Percentiles rank a stretch among this genome's conserved stretches.
Conservation (phyloP, 305 asterid species). For the Fraxinus velutina region DNA sequence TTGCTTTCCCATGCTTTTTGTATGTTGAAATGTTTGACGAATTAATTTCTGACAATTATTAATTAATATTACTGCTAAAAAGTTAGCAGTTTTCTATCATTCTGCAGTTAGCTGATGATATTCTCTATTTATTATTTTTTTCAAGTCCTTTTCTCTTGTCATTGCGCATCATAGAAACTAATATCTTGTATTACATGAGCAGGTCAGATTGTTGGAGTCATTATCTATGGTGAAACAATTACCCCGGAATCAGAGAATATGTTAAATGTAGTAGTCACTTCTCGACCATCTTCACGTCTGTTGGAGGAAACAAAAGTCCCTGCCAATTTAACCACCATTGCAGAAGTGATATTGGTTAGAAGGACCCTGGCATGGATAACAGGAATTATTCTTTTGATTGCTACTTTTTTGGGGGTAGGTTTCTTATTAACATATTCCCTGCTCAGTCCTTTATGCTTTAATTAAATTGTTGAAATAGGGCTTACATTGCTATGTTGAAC, state of each 20-base stretch:
- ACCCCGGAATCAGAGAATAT: slow-evolving; percentile 40
- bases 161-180: slow-evolving; percentile 6
- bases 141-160: neutral
- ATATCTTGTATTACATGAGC: slow-evolving; percentile 26
- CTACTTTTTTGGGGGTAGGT: slow-evolving; percentile 84
- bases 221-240: slow-evolving; percentile 39
- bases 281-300: slow-evolving; percentile 61
- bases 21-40: slow-evolving; percentile 5
- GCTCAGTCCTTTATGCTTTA: slow-evolving; percentile 3
- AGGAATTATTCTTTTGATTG: slow-evolving; percentile 81
- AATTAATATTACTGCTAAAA: neutral
- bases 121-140: slow-evolving; percentile 2
- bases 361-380: slow-evolving; percentile 83
- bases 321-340: slow-evolving; percentile 30
- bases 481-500: neutral
- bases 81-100: neutral
- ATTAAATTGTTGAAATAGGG: slow-evolving; percentile 6
- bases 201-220: slow-evolving; percentile 84
- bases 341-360: slow-evolving; percentile 63
- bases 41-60: neutral
- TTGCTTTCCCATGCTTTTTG: slow-evolving; percentile 1
- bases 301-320: slow-evolving; percentile 50
- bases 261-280: slow-evolving; percentile 43
- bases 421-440: slow-evolving; percentile 8
- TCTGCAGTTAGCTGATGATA: slow-evolving; percentile 7